Base-by-base conservation (phyloP, 306 rosid species). In the Fagus sylvatica region DNA sequence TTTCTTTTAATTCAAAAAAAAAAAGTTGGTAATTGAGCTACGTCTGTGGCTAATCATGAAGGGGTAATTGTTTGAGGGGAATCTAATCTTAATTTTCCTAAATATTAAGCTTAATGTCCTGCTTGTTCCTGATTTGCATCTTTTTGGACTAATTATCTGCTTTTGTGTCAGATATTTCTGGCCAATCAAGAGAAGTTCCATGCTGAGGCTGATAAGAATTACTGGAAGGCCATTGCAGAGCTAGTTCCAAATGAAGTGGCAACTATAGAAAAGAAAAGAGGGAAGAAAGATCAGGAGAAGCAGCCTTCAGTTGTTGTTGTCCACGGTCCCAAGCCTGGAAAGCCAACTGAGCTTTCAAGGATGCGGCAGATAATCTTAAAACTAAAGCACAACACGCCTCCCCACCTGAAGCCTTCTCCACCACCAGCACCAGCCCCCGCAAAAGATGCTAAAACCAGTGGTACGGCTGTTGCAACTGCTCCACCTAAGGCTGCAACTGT, bases 261-360 rank as follows among this genome's bases (percentile, higher is more conserved):
- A 2, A 28, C 81, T 32, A 39, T 80, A 41, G 89, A 74, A 39
- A 86, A 69, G 75, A 82, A 48, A 78, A 74, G 83, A 71, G 85
- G 85, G 67, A 86, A 83, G 87, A 83, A 86, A 42, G 89, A 78
- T 51, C 71, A 53, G 49, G 87, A 80, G 28, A 78, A 78, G 72
- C 80, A 83, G 74, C 81, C 85, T 17, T 80, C 85, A 1, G 34
- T 83, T 33, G 53, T 10, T 0, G 68, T 80, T 72, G 54, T 86
- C 22, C 85, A 83, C 65, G 87, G 87, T 34, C 89, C 87, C 9
- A 86, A 86, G 74, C 89, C 85, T 16, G 87, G 89, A 54, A 86
- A 80, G 74, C 85, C 87, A 64, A 80, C 85, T 10, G 87, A 83
- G 12, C 89, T 86, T 15, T 74, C 87, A 10, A 74, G 87, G 87